Base-by-base conservation (phyloP, 495 filamentous ascomycete species). In the Podospora australis region DNA sequence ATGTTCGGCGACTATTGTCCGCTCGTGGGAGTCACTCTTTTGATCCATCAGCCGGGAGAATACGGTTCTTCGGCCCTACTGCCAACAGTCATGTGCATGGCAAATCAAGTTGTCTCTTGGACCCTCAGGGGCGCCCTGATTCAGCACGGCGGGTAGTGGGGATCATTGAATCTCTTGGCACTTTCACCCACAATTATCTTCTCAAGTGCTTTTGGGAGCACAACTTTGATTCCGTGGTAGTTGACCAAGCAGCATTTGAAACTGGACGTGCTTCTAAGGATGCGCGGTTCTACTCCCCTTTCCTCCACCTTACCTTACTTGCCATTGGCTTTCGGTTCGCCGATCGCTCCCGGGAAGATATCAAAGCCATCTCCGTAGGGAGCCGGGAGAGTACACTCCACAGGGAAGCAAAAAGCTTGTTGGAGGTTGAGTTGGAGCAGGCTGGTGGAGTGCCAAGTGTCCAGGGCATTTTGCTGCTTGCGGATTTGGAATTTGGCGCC, bases 271-370 rank as follows among this genome's bases (percentile, higher is more conserved):
- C 69, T n/a, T 53, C 57, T 28, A 65, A 69, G 11, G 63, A 66
- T 35, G 63, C 66, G 11, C 67, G 66, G 29, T 73, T 70, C 35
- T 79, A 79, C 53, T 72, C 68, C 2, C 57, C 60, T 1, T 77
- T 79, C 45, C 56, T 79, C 5, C 75, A 79, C 49, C 63, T 79
- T n/a, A 60, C 68, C 39, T 69, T 78, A 16, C 60, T 79, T 10
- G 75, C 75, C 0, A 66, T 75, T 56, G 75, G 72, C 6, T 79
- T 65, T 52, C 63, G 70, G 26, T 76, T 67, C 58, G 68, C 71
- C 24, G 71, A 77, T 43, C 60, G 67, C 52, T 59, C 58, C 8
- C 58, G 73, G 25, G 67, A 70, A 7, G 76, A 78, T 43, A 66
- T 77, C 14, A 71, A 73, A 48, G 63, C 57, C 23, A 67, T 78